Conservation (phyloP, 2,329 filamentous ascomycete genomes). For the Davidsoniella virescens region DNA sequence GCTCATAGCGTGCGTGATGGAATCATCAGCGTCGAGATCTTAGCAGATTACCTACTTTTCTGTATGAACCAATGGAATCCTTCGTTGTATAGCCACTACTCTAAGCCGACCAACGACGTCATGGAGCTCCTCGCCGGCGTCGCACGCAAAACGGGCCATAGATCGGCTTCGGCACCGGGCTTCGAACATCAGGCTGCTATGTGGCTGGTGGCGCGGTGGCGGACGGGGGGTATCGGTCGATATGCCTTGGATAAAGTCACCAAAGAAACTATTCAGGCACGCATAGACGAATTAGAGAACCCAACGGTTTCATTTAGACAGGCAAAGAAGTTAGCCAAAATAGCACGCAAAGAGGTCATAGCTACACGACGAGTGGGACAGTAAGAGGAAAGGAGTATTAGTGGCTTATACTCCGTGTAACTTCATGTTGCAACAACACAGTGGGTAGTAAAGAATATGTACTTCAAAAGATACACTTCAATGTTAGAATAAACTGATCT, state of each 20-base stretch:
- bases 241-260: conserved; percentile 68
- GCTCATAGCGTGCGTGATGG: conserved; percentile 84
- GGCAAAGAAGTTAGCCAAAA: conserved; percentile 50
- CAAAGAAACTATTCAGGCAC: conserved; percentile 35
- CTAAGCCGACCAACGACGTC: conserved; percentile 71
- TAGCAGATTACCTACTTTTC: conserved; percentile 84
- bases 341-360: conserved; percentile 29
- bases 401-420: not conserved
- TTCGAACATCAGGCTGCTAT: conserved; percentile 59
- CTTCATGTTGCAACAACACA: not conserved
- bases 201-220: conserved; percentile 70
- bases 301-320: conserved; percentile 47
- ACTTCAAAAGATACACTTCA: not conserved
- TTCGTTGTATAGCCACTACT: conserved; percentile 43
- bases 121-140: conserved; percentile 52
- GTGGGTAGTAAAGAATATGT: no score
- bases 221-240: conserved; percentile 55
- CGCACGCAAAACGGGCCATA: conserved; percentile 56
- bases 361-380: conserved; percentile 9
- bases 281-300: conserved; percentile 31
- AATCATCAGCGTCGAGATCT: conserved; percentile 56
- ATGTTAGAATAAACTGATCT: not conserved
- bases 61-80: conserved; percentile 57
- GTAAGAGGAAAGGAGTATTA: not conserved
- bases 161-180: conserved; percentile 55